Conservation (phyloP, 2,329 filamentous ascomycete species). For the Blumeriella jaapii region DNA sequence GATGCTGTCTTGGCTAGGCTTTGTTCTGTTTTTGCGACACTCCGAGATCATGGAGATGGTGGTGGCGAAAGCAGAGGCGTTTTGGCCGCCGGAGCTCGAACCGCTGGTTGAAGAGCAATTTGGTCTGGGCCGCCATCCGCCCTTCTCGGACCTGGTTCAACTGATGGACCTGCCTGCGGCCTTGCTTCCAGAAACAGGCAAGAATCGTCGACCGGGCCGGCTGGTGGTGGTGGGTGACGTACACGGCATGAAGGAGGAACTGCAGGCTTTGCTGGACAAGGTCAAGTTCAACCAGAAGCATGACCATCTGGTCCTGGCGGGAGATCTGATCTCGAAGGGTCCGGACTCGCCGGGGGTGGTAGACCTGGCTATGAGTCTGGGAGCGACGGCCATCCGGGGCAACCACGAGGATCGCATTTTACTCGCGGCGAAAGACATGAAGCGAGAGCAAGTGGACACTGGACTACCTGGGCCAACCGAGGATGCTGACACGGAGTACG, state of each 20-base stretch:
- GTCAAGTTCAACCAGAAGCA: conserved; percentile 46
- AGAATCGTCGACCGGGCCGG: conserved; percentile 37
- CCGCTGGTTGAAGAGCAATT: conserved; percentile 7
- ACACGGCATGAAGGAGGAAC: conserved; percentile 68
- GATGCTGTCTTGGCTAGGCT: background rate
- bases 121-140: conserved; percentile 15
- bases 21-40: background rate
- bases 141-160: conserved; percentile 21
- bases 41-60: conserved; percentile 1
- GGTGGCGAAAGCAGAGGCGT: background rate
- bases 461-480: conserved; percentile 19
- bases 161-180: conserved; percentile 21
- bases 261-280: conserved; percentile 54
- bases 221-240: conserved; percentile 84
- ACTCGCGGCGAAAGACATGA: conserved; percentile 41
- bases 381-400: conserved; percentile 74
- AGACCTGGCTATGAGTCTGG: conserved; percentile 58
- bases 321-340: conserved; percentile 78
- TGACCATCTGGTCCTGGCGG: conserved; percentile 67
- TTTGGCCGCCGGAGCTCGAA: background rate
- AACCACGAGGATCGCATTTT: conserved; percentile 88
- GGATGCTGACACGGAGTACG: conserved; percentile 20
- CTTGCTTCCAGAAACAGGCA: conserved; percentile 25
- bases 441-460: conserved; percentile 23
- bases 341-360: conserved; percentile 73